These are phyloP conservation scores for Leucocoprinus birnbaumii DNA, from an alignment of 768 basidiomycete species.

Conservation along the genomic window DNA sequence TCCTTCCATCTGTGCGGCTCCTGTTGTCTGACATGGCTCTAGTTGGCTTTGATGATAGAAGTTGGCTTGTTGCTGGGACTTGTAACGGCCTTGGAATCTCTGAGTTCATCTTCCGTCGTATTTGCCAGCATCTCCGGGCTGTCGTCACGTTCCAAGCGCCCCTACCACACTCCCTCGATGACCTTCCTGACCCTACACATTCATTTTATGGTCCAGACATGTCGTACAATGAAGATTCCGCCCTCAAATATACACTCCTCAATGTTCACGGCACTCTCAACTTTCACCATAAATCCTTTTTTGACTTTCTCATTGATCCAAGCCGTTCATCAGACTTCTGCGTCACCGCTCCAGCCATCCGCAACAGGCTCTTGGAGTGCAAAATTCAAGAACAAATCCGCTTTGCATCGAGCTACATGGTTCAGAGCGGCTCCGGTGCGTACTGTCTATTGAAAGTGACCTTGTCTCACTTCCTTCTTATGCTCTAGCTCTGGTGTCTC, in stretches of 20 bases:
- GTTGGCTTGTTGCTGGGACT: neutral
- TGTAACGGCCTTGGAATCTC: neutral
- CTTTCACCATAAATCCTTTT: constrained; percentile 6
- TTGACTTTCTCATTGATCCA: constrained; percentile 5
- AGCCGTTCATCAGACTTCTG: neutral
- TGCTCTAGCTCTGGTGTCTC: neutral
- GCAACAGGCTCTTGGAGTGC: neutral
- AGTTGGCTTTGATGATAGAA: neutral
- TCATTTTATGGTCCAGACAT: neutral
- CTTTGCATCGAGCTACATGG: neutral
- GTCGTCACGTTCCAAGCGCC: neutral
- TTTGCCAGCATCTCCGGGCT: neutral
- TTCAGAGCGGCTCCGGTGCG: too few relatives aligned
- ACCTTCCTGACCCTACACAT: neutral
- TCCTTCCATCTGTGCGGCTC: neutral
- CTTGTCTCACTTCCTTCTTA: neutral
- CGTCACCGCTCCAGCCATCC: neutral
- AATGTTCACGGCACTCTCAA: neutral
- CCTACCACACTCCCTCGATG: neutral
- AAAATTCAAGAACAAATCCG: neutral
- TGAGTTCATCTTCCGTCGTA: neutral
- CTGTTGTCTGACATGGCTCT: neutral
- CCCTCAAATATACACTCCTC: neutral
- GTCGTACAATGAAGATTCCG: too few relatives aligned
- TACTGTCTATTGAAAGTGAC: too few relatives aligned